Percentiles rank a stretch among this genome's conserved stretches.
Conservation (phyloP, 305 asterid species). For the Fraxinus angustifolia region DNA sequence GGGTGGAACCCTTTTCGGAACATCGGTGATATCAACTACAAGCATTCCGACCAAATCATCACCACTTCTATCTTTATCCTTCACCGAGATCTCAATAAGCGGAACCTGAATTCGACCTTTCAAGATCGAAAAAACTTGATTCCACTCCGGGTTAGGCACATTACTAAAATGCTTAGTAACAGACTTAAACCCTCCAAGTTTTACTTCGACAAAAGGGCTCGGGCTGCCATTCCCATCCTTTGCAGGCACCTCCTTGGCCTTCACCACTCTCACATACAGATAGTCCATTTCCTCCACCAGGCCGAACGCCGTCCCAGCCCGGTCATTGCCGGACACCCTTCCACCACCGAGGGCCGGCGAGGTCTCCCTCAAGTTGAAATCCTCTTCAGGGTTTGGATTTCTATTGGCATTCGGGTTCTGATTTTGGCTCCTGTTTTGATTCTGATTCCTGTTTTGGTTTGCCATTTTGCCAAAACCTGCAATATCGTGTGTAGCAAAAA, state of each 20-base stretch:
- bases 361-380: constrained; percentile 71
- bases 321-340: constrained; percentile 51
- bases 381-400: constrained; percentile 32
- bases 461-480: background rate
- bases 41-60: constrained; percentile 58
- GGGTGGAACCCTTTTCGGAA: constrained; percentile 83
- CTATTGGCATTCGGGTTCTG: background rate
- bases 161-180: constrained; percentile 41
- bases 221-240: constrained; percentile 37
- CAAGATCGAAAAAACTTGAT: constrained; percentile 60
- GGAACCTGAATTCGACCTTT: constrained; percentile 58
- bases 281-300: constrained; percentile 90
- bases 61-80: constrained; percentile 52
- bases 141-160: constrained; percentile 65
- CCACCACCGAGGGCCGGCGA: constrained; percentile 81
- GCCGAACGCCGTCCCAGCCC: constrained; percentile 66
- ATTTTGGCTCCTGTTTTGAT: background rate
- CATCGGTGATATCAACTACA: constrained; percentile 54
- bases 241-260: constrained; percentile 55
- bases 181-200: constrained; percentile 56
- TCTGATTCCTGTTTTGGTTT: background rate
- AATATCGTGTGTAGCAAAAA: background rate
- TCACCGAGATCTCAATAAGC: constrained; percentile 49
- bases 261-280: constrained; percentile 60
- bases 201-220: constrained; percentile 62